phyloP scores from a whole-genome alignment of 2,329 filamentous ascomycete genomes.

The Pseudogymnoascus sp. region DNA sequence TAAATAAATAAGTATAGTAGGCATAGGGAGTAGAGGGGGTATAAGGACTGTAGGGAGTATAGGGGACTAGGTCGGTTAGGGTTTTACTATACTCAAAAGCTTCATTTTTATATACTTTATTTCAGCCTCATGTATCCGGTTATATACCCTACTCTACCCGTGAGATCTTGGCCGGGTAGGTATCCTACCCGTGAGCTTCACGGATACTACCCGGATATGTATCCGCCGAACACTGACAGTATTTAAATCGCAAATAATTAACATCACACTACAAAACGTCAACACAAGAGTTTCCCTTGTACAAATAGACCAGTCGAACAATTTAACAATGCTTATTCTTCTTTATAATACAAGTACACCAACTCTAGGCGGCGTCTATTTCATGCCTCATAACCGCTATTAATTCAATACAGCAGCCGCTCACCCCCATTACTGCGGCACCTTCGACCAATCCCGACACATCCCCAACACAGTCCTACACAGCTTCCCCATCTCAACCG shows the following conservation, averaged over 20 bases:
- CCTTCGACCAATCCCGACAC: slow-evolving; percentile 28
- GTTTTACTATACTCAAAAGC: neutral
- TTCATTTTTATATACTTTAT: neutral
- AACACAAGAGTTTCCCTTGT: neutral
- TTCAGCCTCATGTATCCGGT: neutral
- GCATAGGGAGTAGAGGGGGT: neutral
- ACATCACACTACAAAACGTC: neutral
- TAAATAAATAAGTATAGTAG: neutral
- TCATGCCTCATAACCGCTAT: neutral
- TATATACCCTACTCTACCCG: too few species aligned
- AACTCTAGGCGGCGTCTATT: slow-evolving; percentile 17
- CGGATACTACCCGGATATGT: slow-evolving; percentile 34
- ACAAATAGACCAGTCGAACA: slow-evolving; percentile 43
- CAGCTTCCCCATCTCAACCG: slow-evolving; percentile 27
- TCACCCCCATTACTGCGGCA: slow-evolving; percentile 26
- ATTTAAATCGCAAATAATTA: neutral
- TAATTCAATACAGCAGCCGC: slow-evolving; percentile 26
- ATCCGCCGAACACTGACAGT: slow-evolving; percentile 11
- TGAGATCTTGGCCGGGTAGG: too few species aligned
- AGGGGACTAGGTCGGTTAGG: neutral
- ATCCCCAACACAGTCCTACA: slow-evolving; percentile 28
- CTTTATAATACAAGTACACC: slow-evolving; percentile 20
- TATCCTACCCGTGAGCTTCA: slow-evolving; percentile 26
- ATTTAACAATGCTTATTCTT: slow-evolving; percentile 40
- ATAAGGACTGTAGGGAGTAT: neutral